Conservation (phyloP, 352 stramenopile species). For the Globisporangium acanthophoron region DNA sequence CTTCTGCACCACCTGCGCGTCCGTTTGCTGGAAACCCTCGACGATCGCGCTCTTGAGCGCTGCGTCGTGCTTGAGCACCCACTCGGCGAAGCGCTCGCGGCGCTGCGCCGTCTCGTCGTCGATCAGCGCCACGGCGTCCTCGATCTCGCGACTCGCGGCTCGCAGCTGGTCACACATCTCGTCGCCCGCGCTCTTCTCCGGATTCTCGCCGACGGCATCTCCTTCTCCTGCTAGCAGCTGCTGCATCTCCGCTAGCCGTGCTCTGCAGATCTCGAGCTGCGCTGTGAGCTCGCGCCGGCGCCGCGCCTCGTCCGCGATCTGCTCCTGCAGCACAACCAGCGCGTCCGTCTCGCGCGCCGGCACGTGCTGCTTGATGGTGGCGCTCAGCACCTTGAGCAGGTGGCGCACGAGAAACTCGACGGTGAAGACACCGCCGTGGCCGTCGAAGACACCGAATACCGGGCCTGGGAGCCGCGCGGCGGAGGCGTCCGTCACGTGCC, state of each 20-base stretch:
- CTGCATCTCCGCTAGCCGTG: constrained; percentile 27
- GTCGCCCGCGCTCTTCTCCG: not conserved
- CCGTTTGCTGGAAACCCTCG: constrained; percentile 34
- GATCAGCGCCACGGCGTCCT: constrained; percentile 27
- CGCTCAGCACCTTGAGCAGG: constrained; percentile 32
- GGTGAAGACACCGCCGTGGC: constrained; percentile 48
- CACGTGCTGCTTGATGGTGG: constrained; percentile 24
- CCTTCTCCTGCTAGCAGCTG: constrained; percentile 5
- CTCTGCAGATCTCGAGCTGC: constrained; percentile 21
- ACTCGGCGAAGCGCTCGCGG: constrained; percentile 15
- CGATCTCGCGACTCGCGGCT: constrained; percentile 19
- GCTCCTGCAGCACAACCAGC: constrained; percentile 12
- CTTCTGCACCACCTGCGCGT: constrained; percentile 39
- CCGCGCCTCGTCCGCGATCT: constrained; percentile 16
- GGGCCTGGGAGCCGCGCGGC: constrained; percentile 34
- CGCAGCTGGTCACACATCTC: constrained; percentile 21
- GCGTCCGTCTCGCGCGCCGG: constrained; percentile 15
- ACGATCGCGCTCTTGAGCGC: constrained; percentile 26
- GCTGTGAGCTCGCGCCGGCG: constrained; percentile 25
- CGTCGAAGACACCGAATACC: constrained; percentile 58
- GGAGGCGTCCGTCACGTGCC: constrained; percentile 19
- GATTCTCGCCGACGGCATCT: not conserved
- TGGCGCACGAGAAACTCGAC: constrained; percentile 35
- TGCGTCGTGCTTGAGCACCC: constrained; percentile 20
- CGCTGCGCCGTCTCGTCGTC: constrained; percentile 24